phyloP scores from a whole-genome alignment of 805 yeast species.

The Kodamaea hsintzibuensis region DNA sequence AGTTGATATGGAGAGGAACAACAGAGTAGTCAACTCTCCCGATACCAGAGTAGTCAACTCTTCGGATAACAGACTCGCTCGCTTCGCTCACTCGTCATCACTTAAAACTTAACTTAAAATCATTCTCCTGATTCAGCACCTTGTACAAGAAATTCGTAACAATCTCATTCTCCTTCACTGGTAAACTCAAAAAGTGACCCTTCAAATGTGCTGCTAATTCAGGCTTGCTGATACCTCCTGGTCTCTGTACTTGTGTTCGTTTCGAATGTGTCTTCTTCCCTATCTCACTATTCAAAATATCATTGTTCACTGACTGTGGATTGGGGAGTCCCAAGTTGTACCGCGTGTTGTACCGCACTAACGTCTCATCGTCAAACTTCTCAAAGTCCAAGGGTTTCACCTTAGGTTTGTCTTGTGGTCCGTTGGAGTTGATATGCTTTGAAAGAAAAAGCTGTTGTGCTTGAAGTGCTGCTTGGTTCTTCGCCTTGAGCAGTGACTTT shows the following conservation, averaged over 20 bases:
- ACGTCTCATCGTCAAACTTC: slow-evolving; percentile 56
- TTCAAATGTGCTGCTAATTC: slow-evolving; percentile 63
- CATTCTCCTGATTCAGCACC: slow-evolving; percentile 65
- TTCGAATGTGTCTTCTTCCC: slow-evolving; percentile 67
- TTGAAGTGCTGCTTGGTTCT: slow-evolving; percentile 62
- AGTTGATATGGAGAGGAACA: neutral
- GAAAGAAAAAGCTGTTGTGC: slow-evolving; percentile 67
- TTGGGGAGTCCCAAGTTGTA: slow-evolving; percentile 59
- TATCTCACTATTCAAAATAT: slow-evolving; percentile 63
- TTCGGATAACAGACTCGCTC: neutral
- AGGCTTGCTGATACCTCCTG: slow-evolving; percentile 52
- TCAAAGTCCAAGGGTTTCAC: slow-evolving; percentile 70
- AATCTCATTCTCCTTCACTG: slow-evolving; percentile 78
- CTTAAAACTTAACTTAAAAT: slow-evolving; percentile 43
- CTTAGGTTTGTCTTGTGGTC: slow-evolving; percentile 57
- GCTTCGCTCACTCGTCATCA: slow-evolving; percentile 7
- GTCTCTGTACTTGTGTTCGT: slow-evolving; percentile 20
- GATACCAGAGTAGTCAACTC: neutral
- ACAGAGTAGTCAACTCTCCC: neutral
- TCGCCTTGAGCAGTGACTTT: slow-evolving; percentile 57
- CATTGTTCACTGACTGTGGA: slow-evolving; percentile 68
- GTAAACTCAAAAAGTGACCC: slow-evolving; percentile 61
- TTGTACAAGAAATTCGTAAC: slow-evolving; percentile 87
- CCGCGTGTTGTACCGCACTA: slow-evolving; percentile 67
- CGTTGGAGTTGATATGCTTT: slow-evolving; percentile 73